These are phyloP conservation scores for Parascedosporium putredinis DNA, from an alignment of 2,329 filamentous ascomycete species.

Conservation along the genomic window DNA sequence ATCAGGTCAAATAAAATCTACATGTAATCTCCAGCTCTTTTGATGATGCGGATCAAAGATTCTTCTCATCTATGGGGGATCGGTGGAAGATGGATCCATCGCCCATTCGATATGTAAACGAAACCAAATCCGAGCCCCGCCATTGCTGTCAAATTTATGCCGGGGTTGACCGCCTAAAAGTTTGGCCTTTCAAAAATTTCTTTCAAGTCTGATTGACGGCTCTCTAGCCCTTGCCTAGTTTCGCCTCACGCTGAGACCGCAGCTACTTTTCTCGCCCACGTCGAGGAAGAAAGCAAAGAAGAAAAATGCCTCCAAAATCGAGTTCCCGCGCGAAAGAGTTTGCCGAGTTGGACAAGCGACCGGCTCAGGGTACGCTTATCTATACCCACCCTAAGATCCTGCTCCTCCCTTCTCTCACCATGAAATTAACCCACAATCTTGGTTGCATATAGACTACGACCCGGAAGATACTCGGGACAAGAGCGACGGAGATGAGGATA, in stretches of 20 bases:
- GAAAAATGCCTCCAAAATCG: slow-evolving; percentile 4
- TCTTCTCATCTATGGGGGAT: too few relatives aligned
- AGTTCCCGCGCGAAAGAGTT: background rate
- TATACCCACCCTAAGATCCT: background rate
- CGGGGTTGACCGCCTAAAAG: slow-evolving; percentile 8
- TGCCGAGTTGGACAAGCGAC: background rate
- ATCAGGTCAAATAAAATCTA: too few relatives aligned
- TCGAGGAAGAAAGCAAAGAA: background rate
- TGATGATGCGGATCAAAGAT: too few relatives aligned
- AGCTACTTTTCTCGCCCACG: too few relatives aligned
- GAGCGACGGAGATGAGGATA: slow-evolving; percentile 38
- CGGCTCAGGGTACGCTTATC: slow-evolving; percentile 6
- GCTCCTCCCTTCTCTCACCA: background rate
- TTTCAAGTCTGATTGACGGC: too few relatives aligned
- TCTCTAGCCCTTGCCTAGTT: too few relatives aligned
- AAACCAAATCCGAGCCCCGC: too few relatives aligned
- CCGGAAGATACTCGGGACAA: slow-evolving; percentile 57
- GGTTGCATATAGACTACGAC: slow-evolving; percentile 55
- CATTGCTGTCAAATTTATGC: background rate
- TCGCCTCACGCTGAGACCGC: too few relatives aligned
- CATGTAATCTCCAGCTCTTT: too few relatives aligned
- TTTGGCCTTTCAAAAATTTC: slow-evolving; percentile 2
- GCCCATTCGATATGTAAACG: too few relatives aligned
- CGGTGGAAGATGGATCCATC: too few relatives aligned
- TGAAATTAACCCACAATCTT: background rate